Evolutionary conservation across 1,284 basidiomycete species (phyloP), one percentile per base, ranked within the genome.

Genomic region (Trichosporon ovoides): DNA sequence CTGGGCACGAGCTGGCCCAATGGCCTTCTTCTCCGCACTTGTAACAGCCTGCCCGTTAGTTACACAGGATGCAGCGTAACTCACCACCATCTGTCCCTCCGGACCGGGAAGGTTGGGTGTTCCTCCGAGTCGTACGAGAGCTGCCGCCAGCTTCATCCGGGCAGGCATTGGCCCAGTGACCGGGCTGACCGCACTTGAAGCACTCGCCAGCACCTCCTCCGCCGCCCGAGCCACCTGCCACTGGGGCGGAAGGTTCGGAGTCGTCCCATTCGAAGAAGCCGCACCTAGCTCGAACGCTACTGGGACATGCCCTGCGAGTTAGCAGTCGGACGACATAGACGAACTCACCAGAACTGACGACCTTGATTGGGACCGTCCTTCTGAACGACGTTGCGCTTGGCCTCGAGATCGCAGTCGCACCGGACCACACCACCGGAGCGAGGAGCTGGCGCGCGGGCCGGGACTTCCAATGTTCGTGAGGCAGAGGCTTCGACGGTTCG

Each of bases 191-290:
- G 60, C 78, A 80, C 65, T 77, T 66, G 66, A 57, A 68, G 58
- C 63, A 72, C 43, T 60, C 63, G 56, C 56, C 22, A 34, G 16
- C 11, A n/a, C n/a, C n/a, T 14, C 28, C 53, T 11, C 62, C 66
- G 19, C 63, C 66, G 24, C 59, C 63, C 14, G 59, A 65, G 14
- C 67, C 64, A 52, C 64, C 57, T 37, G 51, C 56, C 13, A 65
- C 68, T n/a, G 56, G 61, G 57, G 70, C 71, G 61, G 58, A 70
- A 68, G 54, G 70, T 61, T 59, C 63, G 59, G 84, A 84, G 43
- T 89, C 87, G 19, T 84, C 87, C 92, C 92, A 96, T 65, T 88
- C 85, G 68, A 94, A 97, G 77, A 85, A 93, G 4, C 72, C 69
- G 71, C 92, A 95, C 34, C 80, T 78, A 31, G 81, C 82, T 20